Percentiles rank a stretch among this genome's conserved stretches.
Evolutionary conservation across 768 basidiomycete genomes (phyloP).

Genomic region (Agaricus sinodeliciosus): DNA sequence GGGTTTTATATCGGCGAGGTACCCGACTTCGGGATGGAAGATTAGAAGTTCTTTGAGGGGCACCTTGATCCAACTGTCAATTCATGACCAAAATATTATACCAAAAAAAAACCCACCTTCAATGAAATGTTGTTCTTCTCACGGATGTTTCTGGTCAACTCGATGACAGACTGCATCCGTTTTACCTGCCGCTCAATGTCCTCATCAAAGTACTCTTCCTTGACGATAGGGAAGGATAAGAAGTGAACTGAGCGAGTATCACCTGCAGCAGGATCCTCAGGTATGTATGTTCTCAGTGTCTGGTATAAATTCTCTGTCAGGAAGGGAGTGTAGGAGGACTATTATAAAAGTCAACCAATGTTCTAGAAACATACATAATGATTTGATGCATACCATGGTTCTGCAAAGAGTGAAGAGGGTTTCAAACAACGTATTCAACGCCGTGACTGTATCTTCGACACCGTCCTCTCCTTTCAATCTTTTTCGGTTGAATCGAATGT

Average conservation of each 20-base stretch:
- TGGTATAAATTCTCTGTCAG: conserved; percentile 96
- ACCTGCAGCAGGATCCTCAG: conserved; percentile 57
- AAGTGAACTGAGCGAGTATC: conserved; percentile 96
- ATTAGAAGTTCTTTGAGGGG: conserved; percentile 89
- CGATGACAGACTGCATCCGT: conserved; percentile 93
- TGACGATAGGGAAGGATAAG: conserved; percentile 87
- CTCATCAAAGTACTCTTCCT: conserved; percentile 90
- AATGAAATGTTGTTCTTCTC: conserved; percentile 82
- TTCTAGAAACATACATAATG: background rate
- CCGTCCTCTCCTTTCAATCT: conserved; percentile 95
- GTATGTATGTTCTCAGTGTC: conserved; percentile 78
- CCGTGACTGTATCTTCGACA: conserved; percentile 76
- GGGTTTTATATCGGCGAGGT: conserved; percentile 78
- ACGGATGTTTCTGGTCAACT: conserved; percentile 82
- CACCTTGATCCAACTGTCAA: conserved; percentile 43
- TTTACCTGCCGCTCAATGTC: conserved; percentile 92
- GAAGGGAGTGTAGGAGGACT: conserved; percentile 99
- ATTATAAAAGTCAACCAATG: conserved; percentile 2
- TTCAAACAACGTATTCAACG: conserved; percentile 95
- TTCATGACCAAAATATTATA: background rate
- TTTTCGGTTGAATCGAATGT: conserved; percentile 97
- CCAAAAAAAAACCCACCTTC: conserved; percentile 54
- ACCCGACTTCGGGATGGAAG: conserved; percentile 84
- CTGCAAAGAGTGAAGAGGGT: conserved; percentile 89
- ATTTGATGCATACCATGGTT: conserved; percentile 66